Base-by-base conservation (phyloP, 2,329 filamentous ascomycete genomes). In the Pseudocercospora vitis region DNA sequence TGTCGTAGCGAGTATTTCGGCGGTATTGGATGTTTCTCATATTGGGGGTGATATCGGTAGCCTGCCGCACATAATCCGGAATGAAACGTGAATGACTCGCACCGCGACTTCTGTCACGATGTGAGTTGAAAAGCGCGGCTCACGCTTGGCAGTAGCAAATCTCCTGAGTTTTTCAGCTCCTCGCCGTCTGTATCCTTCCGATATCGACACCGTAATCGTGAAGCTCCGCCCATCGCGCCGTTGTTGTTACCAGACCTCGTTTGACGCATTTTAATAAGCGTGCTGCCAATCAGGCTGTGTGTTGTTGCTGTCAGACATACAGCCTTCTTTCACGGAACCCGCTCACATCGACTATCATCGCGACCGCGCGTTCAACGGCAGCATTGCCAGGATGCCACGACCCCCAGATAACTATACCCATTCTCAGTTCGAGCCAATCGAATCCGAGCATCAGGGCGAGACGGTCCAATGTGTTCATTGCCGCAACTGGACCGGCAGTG, bases 401-500 rank as follows among this genome's bases (percentile, higher is more conserved):
- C 56, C 61, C 7, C 45, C 60, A 19, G 62, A 66, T 55, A 56
- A 58, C 21, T 66, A 65, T 59, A 62, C 62, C 9, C 63, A 65
- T 45, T 46, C 55, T 3, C 62, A 68, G 35, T 68, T 67, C 56
- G 55, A 61, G 42, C 24, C 49, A 4, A 37, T 65, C 45, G 63
- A 64, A 12, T 57, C 55, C 12, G 60, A 68, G 24, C 56, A 63
- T 39, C 55, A 59, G 24, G 61, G 60, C 52, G 61, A 64, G 24
- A 69, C 63, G 21, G 65, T 67, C 9, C 64, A 63, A 50, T 69
- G 66, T 59, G 52, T 58, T 11, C 65, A 68, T 52, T 68, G 66
- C 55, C 63, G 63, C 48, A 57, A 60, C 40, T 69, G 67, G 67
- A 66, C 64, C 11, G 65, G 65, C 24, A 65, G 59, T 48, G 47